Evolutionary conservation across 2,329 filamentous ascomycete genomes (phyloP).

Genomic region (Scedosporium dehoogii): DNA sequence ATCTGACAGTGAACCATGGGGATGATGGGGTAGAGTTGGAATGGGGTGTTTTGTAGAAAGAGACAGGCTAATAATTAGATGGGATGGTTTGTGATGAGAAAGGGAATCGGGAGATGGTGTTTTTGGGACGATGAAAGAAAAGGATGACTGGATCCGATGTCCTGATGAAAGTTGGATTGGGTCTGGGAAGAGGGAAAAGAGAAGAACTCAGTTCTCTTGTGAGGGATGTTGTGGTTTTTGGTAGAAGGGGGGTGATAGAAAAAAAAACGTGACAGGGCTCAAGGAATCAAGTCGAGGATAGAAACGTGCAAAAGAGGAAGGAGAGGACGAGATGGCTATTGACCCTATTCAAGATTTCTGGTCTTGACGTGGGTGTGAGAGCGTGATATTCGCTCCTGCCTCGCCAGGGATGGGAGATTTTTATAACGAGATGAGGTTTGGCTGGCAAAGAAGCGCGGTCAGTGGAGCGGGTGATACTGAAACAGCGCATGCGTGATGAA

Average conservation of each 20-base stretch:
- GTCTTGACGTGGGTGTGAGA: not conserved
- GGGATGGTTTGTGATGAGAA: not conserved
- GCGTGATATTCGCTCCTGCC: not conserved
- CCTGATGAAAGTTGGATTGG: not conserved
- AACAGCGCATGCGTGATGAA: not conserved
- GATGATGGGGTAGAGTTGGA: not conserved
- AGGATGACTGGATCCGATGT: not conserved
- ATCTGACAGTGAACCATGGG: slow-evolving; percentile 19
- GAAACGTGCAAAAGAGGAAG: not conserved
- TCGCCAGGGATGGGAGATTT: not conserved
- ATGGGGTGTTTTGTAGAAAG: not conserved
- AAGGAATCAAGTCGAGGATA: not conserved
- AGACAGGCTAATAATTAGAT: not conserved
- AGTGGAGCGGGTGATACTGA: not conserved
- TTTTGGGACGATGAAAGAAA: not conserved
- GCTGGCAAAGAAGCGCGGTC: not conserved
- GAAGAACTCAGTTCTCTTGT: not conserved
- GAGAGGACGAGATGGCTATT: not conserved
- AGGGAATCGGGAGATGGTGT: not conserved
- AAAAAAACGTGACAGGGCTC: not conserved
- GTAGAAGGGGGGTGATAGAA: not conserved
- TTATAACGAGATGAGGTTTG: slow-evolving; percentile 1
- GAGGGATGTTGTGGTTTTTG: not conserved
- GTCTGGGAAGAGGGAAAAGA: not conserved
- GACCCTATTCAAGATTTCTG: not conserved